A percentile compares a stretch with the other conserved stretches of the same genome.
Conservation (phyloP, 176 grass and related monocot genomes). For the Oryza glumipatula region DNA sequence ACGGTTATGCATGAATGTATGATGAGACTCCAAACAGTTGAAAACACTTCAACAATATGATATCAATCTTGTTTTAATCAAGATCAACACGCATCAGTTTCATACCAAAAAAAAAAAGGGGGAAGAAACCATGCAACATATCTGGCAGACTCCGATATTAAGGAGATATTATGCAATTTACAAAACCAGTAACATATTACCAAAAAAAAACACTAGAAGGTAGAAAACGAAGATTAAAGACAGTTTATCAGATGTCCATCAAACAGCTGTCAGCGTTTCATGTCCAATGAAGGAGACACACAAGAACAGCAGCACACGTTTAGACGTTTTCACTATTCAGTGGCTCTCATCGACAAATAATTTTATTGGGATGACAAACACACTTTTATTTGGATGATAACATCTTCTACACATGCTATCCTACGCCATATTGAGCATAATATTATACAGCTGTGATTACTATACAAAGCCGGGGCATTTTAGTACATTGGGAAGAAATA, state of each 20-base stretch:
- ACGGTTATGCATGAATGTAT: not conserved
- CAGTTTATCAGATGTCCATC: not conserved
- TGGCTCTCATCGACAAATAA: not conserved
- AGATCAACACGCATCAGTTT: not conserved
- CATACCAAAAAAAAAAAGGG: not conserved
- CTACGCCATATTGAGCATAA: constrained; percentile 29
- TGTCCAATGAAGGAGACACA: not conserved
- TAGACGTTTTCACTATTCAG: not conserved
- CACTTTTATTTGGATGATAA: constrained; percentile 45
- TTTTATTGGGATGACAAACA: not conserved
- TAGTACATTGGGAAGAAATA: constrained; percentile 40
- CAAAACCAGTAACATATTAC: not conserved
- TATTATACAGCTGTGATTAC: constrained; percentile 51
- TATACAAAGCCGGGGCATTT: constrained; percentile 53
- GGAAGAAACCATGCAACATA: not conserved
- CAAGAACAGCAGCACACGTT: not conserved
- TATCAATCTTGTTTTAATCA: not conserved
- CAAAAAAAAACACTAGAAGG: not conserved
- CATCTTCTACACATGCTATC: constrained; percentile 48
- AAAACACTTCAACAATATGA: not conserved
- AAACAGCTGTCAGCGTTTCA: not conserved
- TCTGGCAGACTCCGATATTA: not conserved
- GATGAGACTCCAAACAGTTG: not conserved
- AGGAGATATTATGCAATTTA: not conserved
- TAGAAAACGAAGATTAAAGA: not conserved